Evolutionary conservation across 169 alveolate genomes (phyloP).

Genomic region (Eimeria praecox): DNA sequence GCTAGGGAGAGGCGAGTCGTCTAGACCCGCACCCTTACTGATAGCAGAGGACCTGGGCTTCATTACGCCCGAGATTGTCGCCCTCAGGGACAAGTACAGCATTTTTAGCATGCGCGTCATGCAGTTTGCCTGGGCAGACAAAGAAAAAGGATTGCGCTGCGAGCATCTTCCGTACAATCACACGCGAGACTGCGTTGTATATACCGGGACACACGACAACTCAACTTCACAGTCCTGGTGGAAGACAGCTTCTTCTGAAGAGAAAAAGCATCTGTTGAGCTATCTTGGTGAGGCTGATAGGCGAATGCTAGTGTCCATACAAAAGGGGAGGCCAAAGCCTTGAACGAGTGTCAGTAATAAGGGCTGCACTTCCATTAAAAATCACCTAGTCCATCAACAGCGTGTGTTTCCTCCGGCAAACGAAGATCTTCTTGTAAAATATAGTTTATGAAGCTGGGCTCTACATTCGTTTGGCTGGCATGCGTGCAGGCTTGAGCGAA

Average conservation of each 20-base stretch:
- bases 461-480: background rate
- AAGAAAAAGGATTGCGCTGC: slow-evolving; percentile 78
- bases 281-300: slow-evolving; percentile 54
- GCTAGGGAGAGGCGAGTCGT: slow-evolving; percentile 24
- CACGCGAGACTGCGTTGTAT: slow-evolving; percentile 75
- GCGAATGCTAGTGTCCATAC: background rate
- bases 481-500: slow-evolving; percentile 55
- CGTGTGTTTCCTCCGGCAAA: background rate
- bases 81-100: slow-evolving; percentile 76
- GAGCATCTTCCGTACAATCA: slow-evolving; percentile 81
- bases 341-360: background rate
- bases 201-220: slow-evolving; percentile 82
- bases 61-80: slow-evolving; percentile 77
- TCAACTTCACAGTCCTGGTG: slow-evolving; percentile 78
- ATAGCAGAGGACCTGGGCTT: slow-evolving; percentile 80
- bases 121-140: slow-evolving; percentile 83
- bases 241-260: slow-evolving; percentile 64
- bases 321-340: background rate
- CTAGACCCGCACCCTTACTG: slow-evolving; percentile 71
- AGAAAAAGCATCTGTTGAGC: slow-evolving; percentile 57
- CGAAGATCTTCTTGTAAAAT: background rate
- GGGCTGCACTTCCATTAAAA: background rate
- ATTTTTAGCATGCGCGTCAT: slow-evolving; percentile 81
- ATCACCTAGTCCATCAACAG: background rate
- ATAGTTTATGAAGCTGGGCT: background rate